Evolutionary conservation across 306 rosid species (phyloP), one percentile per base, ranked within the genome.

Genomic region (Vigna mungo): DNA sequence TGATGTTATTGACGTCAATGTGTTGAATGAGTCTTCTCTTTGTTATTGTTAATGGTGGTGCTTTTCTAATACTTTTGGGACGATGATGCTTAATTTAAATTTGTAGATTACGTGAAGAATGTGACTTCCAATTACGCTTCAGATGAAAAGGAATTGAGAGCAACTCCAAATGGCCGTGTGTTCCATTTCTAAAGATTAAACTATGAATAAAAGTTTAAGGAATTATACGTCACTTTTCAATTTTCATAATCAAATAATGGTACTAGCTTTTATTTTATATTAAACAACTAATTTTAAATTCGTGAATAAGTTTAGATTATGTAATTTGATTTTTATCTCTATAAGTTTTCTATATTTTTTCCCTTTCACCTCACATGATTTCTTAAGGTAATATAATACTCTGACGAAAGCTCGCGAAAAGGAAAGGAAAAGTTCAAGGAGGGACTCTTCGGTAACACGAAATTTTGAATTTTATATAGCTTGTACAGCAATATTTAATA

Each of bases 81-180:
- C 52, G 71, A 44, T 23, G 18, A 52, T 34, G 71, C 17, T 64
- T 10, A 58, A 47, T 80, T 62, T 75, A 46, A 64, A 75, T 81
- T 63, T 15, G 46, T 34, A 32, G 78, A 58, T 72, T 49, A 17
- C 77, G 32, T 85, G 20, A 46, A 69, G 70, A 47, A 76, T 71
- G 63, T 9, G 66, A 55, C 59, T 32, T 69, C 64, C 17, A 58
- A 54, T 59, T 59, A 59, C 6, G 78, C 77, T 65, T 67, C 61
- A 46, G 52, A n/a, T 78, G 84, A 74, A 80, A 62, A 48, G 49
- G 53, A 7, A 30, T n/a, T 59, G 60, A 78, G 81, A 36, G 77
- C 11, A 80, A 85, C 78, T 79, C 84, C 84, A 85, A 76, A 76
- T 75, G 82, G 82, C 47, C 41, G 54, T 64, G 30, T 78, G 9